Percentiles rank a stretch among this genome's conserved stretches.
Conservation (phyloP, 2,329 filamentous ascomycete genomes). For the Simplicillium sp. region DNA sequence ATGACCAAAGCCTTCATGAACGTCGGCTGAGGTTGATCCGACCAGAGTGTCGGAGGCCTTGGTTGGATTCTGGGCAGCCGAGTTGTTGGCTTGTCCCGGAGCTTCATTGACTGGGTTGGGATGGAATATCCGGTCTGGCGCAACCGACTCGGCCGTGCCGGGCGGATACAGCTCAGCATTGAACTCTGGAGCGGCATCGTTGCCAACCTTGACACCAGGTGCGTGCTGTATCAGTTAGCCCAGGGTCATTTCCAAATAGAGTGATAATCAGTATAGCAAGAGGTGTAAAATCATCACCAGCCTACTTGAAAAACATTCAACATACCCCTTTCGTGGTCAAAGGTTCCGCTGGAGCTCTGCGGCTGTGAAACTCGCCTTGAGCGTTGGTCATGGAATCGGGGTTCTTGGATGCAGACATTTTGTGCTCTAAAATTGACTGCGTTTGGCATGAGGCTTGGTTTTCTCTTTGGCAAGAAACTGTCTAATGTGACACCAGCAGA, state of each 20-base stretch:
- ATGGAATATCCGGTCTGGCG: slow-evolving; percentile 22
- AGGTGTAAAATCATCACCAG: no score
- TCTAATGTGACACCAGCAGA: no score
- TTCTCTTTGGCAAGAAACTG: no score
- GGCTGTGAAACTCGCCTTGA: slow-evolving; percentile 46
- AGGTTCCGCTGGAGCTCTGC: slow-evolving; percentile 40
- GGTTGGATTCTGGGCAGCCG: slow-evolving; percentile 11
- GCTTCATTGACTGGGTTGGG: slow-evolving; percentile 26
- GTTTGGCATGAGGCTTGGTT: no score
- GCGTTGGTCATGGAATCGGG: slow-evolving; percentile 38
- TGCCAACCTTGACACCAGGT: slow-evolving; percentile 49
- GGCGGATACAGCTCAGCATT: slow-evolving; percentile 48
- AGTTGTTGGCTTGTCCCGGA: slow-evolving; percentile 24
- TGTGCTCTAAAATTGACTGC: no score
- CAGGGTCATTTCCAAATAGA: not conserved
- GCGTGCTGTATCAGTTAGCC: slow-evolving; percentile 40
- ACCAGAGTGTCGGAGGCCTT: slow-evolving; percentile 26
- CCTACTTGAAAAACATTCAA: slow-evolving; percentile 9
- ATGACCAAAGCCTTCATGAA: slow-evolving; percentile 33
- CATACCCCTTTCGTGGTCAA: slow-evolving; percentile 44
- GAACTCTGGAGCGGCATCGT: slow-evolving; percentile 54
- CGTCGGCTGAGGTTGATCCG: slow-evolving; percentile 33
- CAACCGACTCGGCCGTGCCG: slow-evolving; percentile 47
- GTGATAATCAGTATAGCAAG: no score
- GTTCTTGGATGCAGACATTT: slow-evolving; percentile 35